Base-by-base conservation (phyloP, 768 basidiomycete genomes). In the Boletus rubescentipes region DNA sequence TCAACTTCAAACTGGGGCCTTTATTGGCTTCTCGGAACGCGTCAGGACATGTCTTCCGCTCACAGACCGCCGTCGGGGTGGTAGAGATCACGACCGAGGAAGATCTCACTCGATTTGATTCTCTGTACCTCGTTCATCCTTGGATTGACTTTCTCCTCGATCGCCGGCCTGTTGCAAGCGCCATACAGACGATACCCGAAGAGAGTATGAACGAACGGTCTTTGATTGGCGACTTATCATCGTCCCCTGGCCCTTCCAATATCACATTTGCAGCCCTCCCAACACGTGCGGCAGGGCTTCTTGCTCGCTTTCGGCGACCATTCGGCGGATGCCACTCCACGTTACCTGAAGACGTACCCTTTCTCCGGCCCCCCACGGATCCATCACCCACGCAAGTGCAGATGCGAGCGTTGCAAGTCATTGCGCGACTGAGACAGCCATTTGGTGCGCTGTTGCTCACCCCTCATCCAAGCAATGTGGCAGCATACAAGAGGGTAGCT, bases 361-460 rank as follows among this genome's bases (percentile, higher is more conserved):
- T 6, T 26, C 26, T 26, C 26, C 26, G 26, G 6, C 26, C 34
- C 1, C 35, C 49, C 0, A 36, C 49, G 2, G 20, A 12, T 0
- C 2, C 35, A 5, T 6, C n/a, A 9, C 23, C n/a, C 23, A 14
- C 1, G 2, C 34, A 42, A 2, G 41, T 26, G 4, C 14, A 32
- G 40, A 29, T 29, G 21, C 32, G 10, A 4, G 23, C 49, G 0
- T 23, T 29, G 0, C 32, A 10, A 26, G 20, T 23, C 2, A 5
- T 51, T 8, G 32, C 41, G n/a, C 49, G 34, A 9, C 9, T 43
- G n/a, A 35, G 23, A 6, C 41, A 29, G 6, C 34, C 41, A 2
- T 51, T 51, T 10, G 49, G 41, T 29, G 49, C n/a, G n/a, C 35
- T 50, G 40, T 42, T 50, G 31, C 40, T 42, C 31, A 32, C 39